A percentile compares a stretch with the other conserved stretches of the same genome.
Conservation (phyloP, 1,284 basidiomycete genomes). For the Cutaneotrichosporon daszewskae region DNA sequence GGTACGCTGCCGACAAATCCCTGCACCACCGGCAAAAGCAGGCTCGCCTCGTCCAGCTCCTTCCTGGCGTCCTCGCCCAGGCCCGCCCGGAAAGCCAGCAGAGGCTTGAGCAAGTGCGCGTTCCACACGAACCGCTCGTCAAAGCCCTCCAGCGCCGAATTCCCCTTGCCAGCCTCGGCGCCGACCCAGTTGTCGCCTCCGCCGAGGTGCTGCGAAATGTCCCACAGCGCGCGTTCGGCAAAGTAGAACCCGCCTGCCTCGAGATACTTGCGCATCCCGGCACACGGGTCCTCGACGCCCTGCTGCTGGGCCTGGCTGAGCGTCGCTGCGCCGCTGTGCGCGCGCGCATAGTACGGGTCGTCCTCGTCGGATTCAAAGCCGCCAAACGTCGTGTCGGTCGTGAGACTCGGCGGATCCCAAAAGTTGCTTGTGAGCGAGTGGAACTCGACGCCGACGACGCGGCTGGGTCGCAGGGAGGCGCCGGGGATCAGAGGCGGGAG, state of each 20-base stretch:
- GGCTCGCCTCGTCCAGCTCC: constrained; percentile 41
- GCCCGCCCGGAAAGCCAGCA: constrained; percentile 37
- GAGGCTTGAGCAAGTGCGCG: constrained; percentile 36
- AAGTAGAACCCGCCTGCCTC: constrained; percentile 93
- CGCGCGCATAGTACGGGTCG: constrained; percentile 2
- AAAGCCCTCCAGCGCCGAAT: constrained; percentile 53
- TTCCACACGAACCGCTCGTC: constrained; percentile 65
- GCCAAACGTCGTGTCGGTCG: constrained; percentile 7
- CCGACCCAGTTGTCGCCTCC: constrained; percentile 46
- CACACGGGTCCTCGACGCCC: constrained; percentile 77
- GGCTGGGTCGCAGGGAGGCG: constrained; percentile 40
- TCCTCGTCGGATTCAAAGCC: constrained; percentile 20
- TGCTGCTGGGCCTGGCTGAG: constrained; percentile 41
- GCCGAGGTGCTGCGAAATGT: constrained; percentile 74
- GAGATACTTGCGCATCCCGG: constrained; percentile 83
- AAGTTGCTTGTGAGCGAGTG: constrained; percentile 48
- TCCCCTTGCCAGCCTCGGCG: constrained; percentile 13
- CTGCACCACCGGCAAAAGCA: constrained; percentile 76
- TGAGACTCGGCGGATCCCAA: constrained; percentile 45
- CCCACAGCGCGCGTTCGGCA: constrained; percentile 73
- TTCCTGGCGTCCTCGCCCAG: constrained; percentile 47
- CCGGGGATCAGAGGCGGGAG: constrained; percentile 36
- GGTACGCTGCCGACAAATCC: constrained; percentile 66
- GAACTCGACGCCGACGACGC: constrained; percentile 49
- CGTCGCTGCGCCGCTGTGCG: background rate